A percentile compares a stretch with the other conserved stretches of the same genome.
phyloP scores from a whole-genome alignment of 768 basidiomycete genomes.

The Mycena alexandri region DNA sequence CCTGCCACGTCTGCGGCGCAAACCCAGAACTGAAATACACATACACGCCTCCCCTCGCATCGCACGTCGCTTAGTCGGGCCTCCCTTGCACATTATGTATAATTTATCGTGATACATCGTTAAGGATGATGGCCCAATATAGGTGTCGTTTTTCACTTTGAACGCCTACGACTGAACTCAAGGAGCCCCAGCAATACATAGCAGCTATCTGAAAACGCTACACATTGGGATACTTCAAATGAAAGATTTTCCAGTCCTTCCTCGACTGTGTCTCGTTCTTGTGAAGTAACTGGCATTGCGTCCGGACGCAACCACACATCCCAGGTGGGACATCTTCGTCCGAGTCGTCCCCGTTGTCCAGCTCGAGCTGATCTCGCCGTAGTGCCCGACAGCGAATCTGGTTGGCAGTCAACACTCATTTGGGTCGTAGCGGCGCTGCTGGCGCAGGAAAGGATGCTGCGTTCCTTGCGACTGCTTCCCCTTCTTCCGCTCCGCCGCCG shows the following conservation, averaged over 20 bases:
- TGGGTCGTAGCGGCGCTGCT: neutral
- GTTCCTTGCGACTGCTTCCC: too few relatives aligned
- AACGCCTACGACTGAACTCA: neutral
- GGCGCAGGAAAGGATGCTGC: neutral
- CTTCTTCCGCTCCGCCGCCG: too few relatives aligned
- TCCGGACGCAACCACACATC: neutral
- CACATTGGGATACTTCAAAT: neutral
- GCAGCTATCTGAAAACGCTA: neutral
- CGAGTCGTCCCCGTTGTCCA: neutral
- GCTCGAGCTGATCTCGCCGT: neutral
- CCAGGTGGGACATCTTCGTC: neutral
- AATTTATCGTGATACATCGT: too few relatives aligned
- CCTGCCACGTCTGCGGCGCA: too few relatives aligned
- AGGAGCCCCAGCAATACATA: neutral
- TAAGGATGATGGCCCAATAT: too few relatives aligned
- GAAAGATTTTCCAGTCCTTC: neutral
- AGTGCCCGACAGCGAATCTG: neutral
- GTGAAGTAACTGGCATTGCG: neutral
- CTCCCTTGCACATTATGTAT: too few relatives aligned
- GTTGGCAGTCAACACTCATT: neutral
- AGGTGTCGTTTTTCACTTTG: too few relatives aligned
- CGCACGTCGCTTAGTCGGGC: too few relatives aligned
- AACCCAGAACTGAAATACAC: too few relatives aligned
- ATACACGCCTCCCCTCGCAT: too few relatives aligned
- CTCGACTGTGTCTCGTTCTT: neutral